Base-by-base conservation (phyloP, 164 flowering plant genomes). In the Amborella trichopoda region DNA sequence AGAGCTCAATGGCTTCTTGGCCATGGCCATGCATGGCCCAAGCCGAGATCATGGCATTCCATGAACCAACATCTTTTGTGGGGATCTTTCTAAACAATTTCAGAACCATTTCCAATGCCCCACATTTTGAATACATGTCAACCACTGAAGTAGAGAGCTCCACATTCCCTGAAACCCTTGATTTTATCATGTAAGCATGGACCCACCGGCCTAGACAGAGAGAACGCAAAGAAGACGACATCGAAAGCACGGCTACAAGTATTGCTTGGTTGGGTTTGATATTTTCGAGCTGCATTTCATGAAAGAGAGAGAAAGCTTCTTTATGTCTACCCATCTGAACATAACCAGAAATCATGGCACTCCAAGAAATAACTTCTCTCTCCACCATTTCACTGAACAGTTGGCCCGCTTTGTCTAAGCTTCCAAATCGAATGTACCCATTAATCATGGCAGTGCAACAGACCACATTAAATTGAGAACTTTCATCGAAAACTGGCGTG, bases 61-160 rank as follows among this genome's bases (percentile, higher is more conserved):
- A 62, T 9, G 61, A 53, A 28, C 26, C 26, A 14, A 52, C 50
- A 38, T 62, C 61, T 28, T 26, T 62, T 24, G 51, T 36, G n/a
- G 17, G 18, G 33, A 56, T 47, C 36, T 10, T 13, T 22, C 56
- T 17, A 28, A 62, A 62, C 8, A 56, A 58, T 20, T 21, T 17
- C 11, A 16, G 41, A 2, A 62, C 62, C 37, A 47, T 47, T 19
- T 28, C 50, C 50, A 62, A 30, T 21, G 34, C 41, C 20, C 58
- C 66, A 48, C 66, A 62, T 13, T 62, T 62, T 5, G 46, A 27
- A 5, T 56, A 62, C 62, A 62, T 62, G 27, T 42, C 62, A 18
- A 62, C 57, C 0, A 56, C 55, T 6, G 66, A 22, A 30, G 52
- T 62, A 9, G 57, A 56, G 6, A 62, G 27, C 3, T 47, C 61